Evolutionary conservation across 1,139 yeast genomes (phyloP).

Genomic region (Sugiyamaella novakii): DNA sequence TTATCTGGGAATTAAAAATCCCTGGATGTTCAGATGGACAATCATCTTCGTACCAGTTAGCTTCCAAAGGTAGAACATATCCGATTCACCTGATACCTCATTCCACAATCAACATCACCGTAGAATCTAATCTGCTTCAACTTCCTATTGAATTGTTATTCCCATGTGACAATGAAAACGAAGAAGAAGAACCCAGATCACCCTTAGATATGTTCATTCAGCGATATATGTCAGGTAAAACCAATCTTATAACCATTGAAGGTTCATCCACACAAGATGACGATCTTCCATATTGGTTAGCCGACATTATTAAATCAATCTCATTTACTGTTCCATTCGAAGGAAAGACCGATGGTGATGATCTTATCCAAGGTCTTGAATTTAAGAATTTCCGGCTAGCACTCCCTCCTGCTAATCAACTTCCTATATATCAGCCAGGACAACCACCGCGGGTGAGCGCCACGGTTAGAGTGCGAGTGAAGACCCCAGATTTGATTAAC

Average conservation of each 20-base stretch:
- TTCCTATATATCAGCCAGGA: slow-evolving; percentile 26
- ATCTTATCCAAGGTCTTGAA: slow-evolving; percentile 31
- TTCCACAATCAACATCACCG: slow-evolving; percentile 23
- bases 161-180: slow-evolving; percentile 27
- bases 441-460: slow-evolving; percentile 34
- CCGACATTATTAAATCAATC: slow-evolving; percentile 22
- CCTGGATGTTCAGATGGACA: slow-evolving; percentile 31
- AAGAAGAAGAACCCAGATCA: slow-evolving; percentile 23
- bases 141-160: slow-evolving; percentile 26
- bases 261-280: slow-evolving; percentile 26
- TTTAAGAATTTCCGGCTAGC: slow-evolving; percentile 30
- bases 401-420: slow-evolving; percentile 29
- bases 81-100: slow-evolving; percentile 28
- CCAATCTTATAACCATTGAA: slow-evolving; percentile 23
- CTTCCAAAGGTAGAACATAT: slow-evolving; percentile 29
- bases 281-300: slow-evolving; percentile 30
- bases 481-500: slow-evolving; percentile 29
- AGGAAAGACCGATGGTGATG: slow-evolving; percentile 29
- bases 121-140: slow-evolving; percentile 24
- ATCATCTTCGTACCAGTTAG: slow-evolving; percentile 9
- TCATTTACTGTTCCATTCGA: slow-evolving; percentile 25
- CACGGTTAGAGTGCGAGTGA: slow-evolving; percentile 28
- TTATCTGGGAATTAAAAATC: slow-evolving; percentile 32
- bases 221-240: slow-evolving; percentile 30
- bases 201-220: slow-evolving; percentile 32